Conservation (phyloP, 2,329 filamentous ascomycete genomes). For the Pseudonectria foliicola region DNA sequence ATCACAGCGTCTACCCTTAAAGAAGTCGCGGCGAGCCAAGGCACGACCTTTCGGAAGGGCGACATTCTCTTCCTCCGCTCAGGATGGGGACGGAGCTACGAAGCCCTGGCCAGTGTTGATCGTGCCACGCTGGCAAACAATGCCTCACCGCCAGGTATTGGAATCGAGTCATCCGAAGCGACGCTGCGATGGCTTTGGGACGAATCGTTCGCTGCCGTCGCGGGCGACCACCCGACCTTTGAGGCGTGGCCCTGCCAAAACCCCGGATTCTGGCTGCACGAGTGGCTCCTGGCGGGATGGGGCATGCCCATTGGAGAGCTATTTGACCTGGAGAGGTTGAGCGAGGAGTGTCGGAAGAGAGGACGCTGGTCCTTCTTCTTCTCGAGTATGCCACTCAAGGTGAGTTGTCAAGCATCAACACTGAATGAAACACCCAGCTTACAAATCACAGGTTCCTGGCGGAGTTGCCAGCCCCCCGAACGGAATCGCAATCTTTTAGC, state of each 20-base stretch:
- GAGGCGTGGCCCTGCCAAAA: constrained; percentile 40
- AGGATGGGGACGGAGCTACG: constrained; percentile 42
- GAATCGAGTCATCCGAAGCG: constrained; percentile 40
- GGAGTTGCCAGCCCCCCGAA: constrained; percentile 33
- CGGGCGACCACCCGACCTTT: constrained; percentile 45
- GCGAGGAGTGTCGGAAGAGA: constrained; percentile 24
- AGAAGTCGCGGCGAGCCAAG: constrained; percentile 36
- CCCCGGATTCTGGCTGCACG: constrained; percentile 29
- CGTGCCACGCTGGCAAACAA: constrained; percentile 21
- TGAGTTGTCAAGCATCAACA: neutral
- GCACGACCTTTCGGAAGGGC: constrained; percentile 36
- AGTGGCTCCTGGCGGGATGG: constrained; percentile 43
- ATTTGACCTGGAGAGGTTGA: constrained; percentile 37
- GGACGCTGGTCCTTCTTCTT: constrained; percentile 35
- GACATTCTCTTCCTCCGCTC: constrained; percentile 52
- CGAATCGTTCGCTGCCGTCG: constrained; percentile 46
- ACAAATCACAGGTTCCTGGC: constrained; percentile 22
- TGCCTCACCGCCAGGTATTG: constrained; percentile 29
- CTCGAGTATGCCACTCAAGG: constrained; percentile 12
- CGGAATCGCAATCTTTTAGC: constrained; percentile 32
- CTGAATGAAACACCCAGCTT: constrained; percentile 19
- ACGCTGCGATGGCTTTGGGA: constrained; percentile 53
- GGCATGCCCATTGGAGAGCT: constrained; percentile 44
- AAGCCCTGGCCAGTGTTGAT: constrained; percentile 5
- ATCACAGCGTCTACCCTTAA: constrained; percentile 39